Percentiles rank a stretch among this genome's conserved stretches.
Evolutionary conservation across 768 basidiomycete genomes (phyloP).

Genomic region (Mrakia gelida): DNA sequence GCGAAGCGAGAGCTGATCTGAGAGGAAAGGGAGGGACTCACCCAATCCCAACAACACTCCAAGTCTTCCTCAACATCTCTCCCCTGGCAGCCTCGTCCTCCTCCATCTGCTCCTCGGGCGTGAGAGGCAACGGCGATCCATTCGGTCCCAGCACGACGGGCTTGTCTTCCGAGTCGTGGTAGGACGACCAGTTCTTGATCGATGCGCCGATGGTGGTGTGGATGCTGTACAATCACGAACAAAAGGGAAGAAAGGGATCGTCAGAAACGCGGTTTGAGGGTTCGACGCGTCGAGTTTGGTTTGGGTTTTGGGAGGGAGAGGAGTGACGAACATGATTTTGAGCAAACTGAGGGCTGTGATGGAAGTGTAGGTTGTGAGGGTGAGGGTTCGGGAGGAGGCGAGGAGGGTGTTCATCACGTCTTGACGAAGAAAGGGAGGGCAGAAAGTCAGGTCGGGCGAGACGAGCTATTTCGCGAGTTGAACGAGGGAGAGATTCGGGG

Average conservation of each 20-base stretch:
- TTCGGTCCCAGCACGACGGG: neutral
- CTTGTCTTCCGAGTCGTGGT: neutral
- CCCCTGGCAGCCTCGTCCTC: constrained; percentile 14
- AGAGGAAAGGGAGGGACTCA: neutral
- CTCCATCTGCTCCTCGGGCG: constrained; percentile 1
- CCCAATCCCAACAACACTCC: constrained; percentile 30
- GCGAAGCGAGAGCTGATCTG: neutral
- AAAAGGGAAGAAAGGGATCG: neutral
- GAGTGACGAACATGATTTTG: constrained; percentile 60
- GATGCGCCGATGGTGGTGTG: constrained; percentile 74
- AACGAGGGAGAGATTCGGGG: too few species aligned
- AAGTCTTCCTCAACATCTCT: constrained; percentile 25
- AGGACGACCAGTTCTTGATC: constrained; percentile 21
- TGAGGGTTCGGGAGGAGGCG: constrained; percentile 74
- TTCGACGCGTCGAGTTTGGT: neutral
- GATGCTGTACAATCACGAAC: constrained; percentile 45
- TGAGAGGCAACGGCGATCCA: neutral
- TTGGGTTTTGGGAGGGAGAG: too few species aligned
- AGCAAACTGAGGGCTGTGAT: constrained; percentile 79
- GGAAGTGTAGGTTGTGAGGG: constrained; percentile 60
- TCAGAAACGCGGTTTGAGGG: neutral
- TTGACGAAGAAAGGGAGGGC: constrained; percentile 28
- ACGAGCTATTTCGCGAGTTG: too few species aligned
- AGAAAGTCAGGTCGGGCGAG: neutral
- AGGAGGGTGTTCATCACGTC: constrained; percentile 94